Conservation (phyloP, 768 basidiomycete genomes). For the Panellus pusillus region DNA sequence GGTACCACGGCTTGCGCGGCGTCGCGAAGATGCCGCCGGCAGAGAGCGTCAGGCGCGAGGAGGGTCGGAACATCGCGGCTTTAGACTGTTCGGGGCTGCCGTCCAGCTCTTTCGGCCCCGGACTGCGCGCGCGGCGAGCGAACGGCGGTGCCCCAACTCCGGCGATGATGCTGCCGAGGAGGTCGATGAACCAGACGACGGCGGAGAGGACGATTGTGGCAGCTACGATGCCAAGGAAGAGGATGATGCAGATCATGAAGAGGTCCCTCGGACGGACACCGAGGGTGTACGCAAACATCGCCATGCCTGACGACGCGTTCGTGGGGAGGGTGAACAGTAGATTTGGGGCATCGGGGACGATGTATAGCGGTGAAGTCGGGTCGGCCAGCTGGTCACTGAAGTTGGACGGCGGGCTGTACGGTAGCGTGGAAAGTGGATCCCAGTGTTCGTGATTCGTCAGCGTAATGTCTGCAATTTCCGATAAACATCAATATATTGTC, state of each 20-base stretch:
- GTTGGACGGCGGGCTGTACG: conserved; percentile 54
- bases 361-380: conserved; percentile 70
- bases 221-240: conserved; percentile 81
- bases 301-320: conserved; percentile 66
- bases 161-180: conserved; percentile 40
- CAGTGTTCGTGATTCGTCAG: conserved; percentile 41
- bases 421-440: neutral
- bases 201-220: conserved; percentile 69
- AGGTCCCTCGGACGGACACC: conserved; percentile 83
- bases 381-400: conserved; percentile 78
- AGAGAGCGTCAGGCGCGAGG: conserved; percentile 14
- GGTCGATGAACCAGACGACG: conserved; percentile 73
- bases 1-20: conserved; percentile 47
- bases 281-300: conserved; percentile 80
- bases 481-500: conserved; percentile 8
- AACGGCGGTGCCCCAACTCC: conserved; percentile 34
- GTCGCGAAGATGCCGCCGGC: conserved; percentile 28
- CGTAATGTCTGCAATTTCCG: conserved; percentile 61
- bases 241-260: conserved; percentile 75
- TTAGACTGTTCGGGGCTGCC: conserved; percentile 23
- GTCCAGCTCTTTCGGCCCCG: conserved; percentile 29
- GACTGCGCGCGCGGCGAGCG: conserved; percentile 22
- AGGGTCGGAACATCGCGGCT: conserved; percentile 19
- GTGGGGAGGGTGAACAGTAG: conserved; percentile 70
- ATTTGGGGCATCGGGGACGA: conserved; percentile 69